Evolutionary conservation across 2,329 filamentous ascomycete species (phyloP).

Genomic region (Ophiocordyceps robertsii): DNA sequence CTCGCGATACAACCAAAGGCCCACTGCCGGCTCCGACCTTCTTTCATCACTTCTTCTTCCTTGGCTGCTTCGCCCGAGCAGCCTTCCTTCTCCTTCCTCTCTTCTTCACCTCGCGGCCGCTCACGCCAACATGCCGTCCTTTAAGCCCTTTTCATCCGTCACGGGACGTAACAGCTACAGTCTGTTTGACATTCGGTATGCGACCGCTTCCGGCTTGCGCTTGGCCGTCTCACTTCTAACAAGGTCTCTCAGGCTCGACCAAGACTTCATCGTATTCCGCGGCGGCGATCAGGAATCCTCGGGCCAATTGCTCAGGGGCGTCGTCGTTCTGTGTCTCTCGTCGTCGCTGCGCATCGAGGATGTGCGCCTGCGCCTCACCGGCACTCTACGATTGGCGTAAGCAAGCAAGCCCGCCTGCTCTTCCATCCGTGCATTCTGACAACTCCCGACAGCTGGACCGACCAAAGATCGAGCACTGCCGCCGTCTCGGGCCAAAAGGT

Average conservation of each 20-base stretch:
- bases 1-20: neutral
- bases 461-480: slow-evolving; percentile 38
- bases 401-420: slow-evolving; percentile 27
- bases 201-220: neutral
- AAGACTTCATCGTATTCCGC: slow-evolving; percentile 67
- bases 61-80: neutral
- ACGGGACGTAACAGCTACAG: slow-evolving; percentile 36
- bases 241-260: slow-evolving; percentile 47
- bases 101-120: slow-evolving; percentile 4
- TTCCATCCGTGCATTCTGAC: neutral
- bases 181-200: slow-evolving; percentile 45
- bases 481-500: slow-evolving; percentile 46
- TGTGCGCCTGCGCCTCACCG: slow-evolving; percentile 57
- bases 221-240: neutral
- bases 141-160: slow-evolving; percentile 41
- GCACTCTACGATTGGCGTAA: slow-evolving; percentile 53
- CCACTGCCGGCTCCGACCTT: neutral
- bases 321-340: slow-evolving; percentile 59
- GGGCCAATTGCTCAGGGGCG: slow-evolving; percentile 61
- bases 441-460: slow-evolving; percentile 29
- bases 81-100: neutral
- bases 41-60: neutral
- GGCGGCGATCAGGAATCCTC: slow-evolving; percentile 63
- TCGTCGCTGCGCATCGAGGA: slow-evolving; percentile 58
- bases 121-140: slow-evolving; percentile 33